phyloP scores from a whole-genome alignment of 2,329 filamentous ascomycete species.

The Fusarium sp. region DNA sequence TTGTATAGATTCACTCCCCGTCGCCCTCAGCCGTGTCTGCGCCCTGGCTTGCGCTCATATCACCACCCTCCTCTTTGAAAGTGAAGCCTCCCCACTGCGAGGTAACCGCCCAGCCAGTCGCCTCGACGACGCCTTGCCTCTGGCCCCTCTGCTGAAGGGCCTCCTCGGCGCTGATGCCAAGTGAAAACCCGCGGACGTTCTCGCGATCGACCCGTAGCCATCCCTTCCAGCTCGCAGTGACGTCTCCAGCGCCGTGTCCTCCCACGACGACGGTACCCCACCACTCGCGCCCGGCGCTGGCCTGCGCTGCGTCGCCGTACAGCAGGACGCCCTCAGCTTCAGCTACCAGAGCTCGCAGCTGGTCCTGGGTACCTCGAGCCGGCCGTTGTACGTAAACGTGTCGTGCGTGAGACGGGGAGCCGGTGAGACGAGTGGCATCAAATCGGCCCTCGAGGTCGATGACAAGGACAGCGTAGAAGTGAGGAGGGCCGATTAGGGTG shows the following conservation, averaged over 20 bases:
- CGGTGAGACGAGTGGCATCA: constrained; percentile 60
- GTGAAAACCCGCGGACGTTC: constrained; percentile 52
- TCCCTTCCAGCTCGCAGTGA: constrained; percentile 54
- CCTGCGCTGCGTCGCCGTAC: constrained; percentile 54
- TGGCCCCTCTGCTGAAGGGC: constrained; percentile 54
- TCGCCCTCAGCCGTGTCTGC: neutral
- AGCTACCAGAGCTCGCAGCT: constrained; percentile 50
- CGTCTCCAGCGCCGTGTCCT: constrained; percentile 48
- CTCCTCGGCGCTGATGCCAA: constrained; percentile 55
- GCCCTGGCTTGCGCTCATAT: neutral
- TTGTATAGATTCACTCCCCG: neutral
- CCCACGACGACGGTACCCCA: constrained; percentile 69
- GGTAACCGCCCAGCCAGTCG: constrained; percentile 57
- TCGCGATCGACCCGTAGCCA: constrained; percentile 64
- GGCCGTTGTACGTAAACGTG: constrained; percentile 64
- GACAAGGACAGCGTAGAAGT: constrained; percentile 61
- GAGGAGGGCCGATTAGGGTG: constrained; percentile 59
- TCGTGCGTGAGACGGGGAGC: constrained; percentile 51
- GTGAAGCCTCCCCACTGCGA: constrained; percentile 62
- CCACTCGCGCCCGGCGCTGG: constrained; percentile 60
- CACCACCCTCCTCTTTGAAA: constrained; percentile 46
- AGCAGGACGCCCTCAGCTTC: constrained; percentile 61
- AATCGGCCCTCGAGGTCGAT: constrained; percentile 68
- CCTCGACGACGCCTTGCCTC: constrained; percentile 54
- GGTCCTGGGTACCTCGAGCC: constrained; percentile 41